Evolutionary conservation across 2,329 filamentous ascomycete species (phyloP), one percentile per base, ranked within the genome.

Genomic region (Xylaria hypoxylon): DNA sequence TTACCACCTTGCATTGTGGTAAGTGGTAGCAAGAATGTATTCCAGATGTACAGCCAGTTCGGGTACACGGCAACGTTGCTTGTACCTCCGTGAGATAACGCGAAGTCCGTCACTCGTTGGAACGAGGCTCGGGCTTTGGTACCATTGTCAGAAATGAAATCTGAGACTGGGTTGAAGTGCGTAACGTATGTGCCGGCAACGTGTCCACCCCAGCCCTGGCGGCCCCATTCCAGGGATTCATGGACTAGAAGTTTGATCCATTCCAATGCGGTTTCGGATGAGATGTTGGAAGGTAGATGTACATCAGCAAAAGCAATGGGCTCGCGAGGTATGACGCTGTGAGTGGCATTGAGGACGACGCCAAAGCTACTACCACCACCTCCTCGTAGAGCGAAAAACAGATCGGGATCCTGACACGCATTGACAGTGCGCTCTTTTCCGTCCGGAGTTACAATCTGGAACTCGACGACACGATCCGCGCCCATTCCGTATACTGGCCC

Each of bases 281-380:
- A 68, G 48, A 63, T 64, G 51, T 71, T 71, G n/a, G 62, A 57
- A 59, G 69, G 69, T 2, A 71, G 53, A 48, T 68, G 67, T 24
- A 71, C 68, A 59, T 71, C 62, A 17, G 68, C 68, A 44, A 71
- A 67, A 55, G 65, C 68, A 31, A 71, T 66, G 24, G 69, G 69
- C 31, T 68, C 35, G 50, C 60, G 62, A 40, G 69, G 68, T 40
- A 70, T 65, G 35, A 71, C 69, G 28, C 68, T 64, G 40, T 71
- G 69, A 19, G 65, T 68, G n/a, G 68, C 68, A 28, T 40, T 66
- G n/a, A 72, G 63, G 17, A 87, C 81, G 2, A 87, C 77, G 3
- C 81, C 85, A 68, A 84, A 87, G 13, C 80, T 85, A 1, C 83
- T 84, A 11, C 80, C 82, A 2, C 85, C 70, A 13, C 71, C 71